Evolutionary conservation across 2,329 filamentous ascomycete genomes (phyloP), one percentile per base, ranked within the genome.

Genomic region (Cytospora chrysosperma): DNA sequence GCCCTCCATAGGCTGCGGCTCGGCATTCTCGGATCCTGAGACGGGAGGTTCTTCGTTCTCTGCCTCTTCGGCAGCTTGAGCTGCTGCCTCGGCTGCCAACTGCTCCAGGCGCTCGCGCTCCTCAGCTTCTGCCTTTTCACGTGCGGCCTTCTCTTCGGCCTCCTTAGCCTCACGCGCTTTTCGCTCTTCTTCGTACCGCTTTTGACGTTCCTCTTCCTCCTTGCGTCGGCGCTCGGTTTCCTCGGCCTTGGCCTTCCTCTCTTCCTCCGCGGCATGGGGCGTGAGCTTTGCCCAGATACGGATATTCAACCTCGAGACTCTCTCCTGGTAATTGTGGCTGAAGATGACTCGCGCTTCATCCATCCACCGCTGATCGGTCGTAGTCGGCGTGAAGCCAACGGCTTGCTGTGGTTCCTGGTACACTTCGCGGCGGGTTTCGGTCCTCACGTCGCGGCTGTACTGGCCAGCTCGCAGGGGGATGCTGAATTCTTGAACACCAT

Each of bases 281-380:
- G 94, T 88, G 66, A 99, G 84, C 49, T 87, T 77, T 52, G 86
- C 88, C 49, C 92, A 80, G 28, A 99, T 84, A 2, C 86, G 83
- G 68, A 85, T 88, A 67, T 88, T 77, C 19, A 96, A 81, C 59
- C 85, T 85, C 65, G 85, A 81, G 2, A 88, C 84, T 72, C 90
- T 90, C 56, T 97, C 93, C 4, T 85, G 73, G 59, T 88, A 84
- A 56, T 78, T 81, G 26, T 81, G 77, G 28, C 91, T 90, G 75
- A 95, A 98, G 0, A 98, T 82, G 74, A 99, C 88, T 67, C 89
- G 88, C 10, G 93, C 89, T 75, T 98, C 96, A 72, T 97, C 92
- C 72, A 91, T 86, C 89, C 96, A 99, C 66, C 95, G 88, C 59
- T 84, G 82, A 61, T 84, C 80, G 1, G 95, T 98, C 10, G 85